Evolutionary conservation across 148 eudicot genomes (phyloP).

Genomic region (Camellia sinensis): DNA sequence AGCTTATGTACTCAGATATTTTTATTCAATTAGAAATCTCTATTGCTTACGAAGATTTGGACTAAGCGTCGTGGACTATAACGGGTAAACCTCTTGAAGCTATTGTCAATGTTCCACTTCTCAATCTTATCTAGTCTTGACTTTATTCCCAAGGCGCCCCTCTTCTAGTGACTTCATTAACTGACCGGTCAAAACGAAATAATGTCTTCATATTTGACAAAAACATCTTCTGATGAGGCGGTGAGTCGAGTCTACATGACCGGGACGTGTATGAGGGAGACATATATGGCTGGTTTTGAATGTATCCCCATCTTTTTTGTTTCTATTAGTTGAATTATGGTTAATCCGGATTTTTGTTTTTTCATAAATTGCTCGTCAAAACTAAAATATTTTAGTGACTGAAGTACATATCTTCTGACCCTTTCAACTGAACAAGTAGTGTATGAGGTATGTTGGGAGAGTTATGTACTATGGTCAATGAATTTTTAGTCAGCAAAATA

Average conservation of each 20-base stretch:
- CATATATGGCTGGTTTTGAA: neutral
- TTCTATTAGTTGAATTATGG: neutral
- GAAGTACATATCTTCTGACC: neutral
- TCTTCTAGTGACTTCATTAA: neutral
- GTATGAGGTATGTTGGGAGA: too few relatives aligned
- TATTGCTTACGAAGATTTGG: neutral
- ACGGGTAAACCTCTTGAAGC: neutral
- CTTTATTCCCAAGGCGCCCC: neutral
- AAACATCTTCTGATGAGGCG: neutral
- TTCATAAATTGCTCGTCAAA: neutral
- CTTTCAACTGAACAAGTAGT: neutral
- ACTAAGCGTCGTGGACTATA: neutral
- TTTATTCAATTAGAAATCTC: neutral
- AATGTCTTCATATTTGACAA: neutral
- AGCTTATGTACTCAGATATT: neutral
- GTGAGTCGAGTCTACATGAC: conserved; percentile 12
- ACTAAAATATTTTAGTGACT: neutral
- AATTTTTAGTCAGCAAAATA: too few relatives aligned
- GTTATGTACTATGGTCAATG: too few relatives aligned
- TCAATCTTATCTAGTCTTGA: neutral
- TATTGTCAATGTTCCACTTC: neutral
- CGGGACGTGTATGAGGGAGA: neutral
- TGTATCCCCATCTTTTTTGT: neutral
- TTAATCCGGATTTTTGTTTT: neutral
- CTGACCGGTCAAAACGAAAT: neutral